These are phyloP conservation scores for Choiromyces venosus DNA, from an alignment of 495 filamentous ascomycete genomes.

Conservation along the genomic window DNA sequence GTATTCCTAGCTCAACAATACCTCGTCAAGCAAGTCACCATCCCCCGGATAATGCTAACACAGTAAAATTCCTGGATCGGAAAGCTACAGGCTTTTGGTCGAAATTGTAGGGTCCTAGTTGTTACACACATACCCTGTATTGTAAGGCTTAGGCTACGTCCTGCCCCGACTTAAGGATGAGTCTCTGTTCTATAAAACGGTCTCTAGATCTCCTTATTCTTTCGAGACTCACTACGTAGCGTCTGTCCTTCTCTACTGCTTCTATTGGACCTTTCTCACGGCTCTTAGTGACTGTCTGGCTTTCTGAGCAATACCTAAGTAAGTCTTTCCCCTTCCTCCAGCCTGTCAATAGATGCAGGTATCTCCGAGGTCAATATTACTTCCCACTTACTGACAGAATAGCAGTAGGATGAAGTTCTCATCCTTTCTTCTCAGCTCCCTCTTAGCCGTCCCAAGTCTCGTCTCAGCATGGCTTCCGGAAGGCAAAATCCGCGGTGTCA, in stretches of 20 bases:
- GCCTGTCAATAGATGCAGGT: too few species aligned
- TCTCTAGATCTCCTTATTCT: neutral
- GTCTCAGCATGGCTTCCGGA: conserved; percentile 29
- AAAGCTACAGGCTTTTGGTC: neutral
- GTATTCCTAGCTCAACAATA: neutral
- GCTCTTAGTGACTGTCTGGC: too few species aligned
- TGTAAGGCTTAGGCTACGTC: too few species aligned
- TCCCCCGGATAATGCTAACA: neutral
- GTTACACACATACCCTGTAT: neutral
- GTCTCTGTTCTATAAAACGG: neutral
- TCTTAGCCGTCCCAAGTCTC: conserved; percentile 21
- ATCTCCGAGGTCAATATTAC: too few species aligned
- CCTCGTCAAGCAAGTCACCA: too few species aligned
- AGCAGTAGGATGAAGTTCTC: conserved; percentile 14
- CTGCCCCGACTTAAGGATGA: too few species aligned
- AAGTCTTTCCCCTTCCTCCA: too few species aligned
- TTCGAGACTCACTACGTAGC: neutral
- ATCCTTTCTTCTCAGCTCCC: conserved; percentile 17
- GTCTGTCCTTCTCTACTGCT: too few species aligned
- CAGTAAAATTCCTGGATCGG: neutral
- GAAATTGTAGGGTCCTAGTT: neutral
- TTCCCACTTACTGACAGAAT: too few species aligned
- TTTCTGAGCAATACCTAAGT: too few species aligned
- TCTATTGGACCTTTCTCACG: too few species aligned
- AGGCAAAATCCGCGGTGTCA: conserved; percentile 59